Evolutionary conservation across 202 grass and related monocot species (phyloP), one percentile per base, ranked within the genome.

Genomic region (Thinopyrum obtusiflorum): DNA sequence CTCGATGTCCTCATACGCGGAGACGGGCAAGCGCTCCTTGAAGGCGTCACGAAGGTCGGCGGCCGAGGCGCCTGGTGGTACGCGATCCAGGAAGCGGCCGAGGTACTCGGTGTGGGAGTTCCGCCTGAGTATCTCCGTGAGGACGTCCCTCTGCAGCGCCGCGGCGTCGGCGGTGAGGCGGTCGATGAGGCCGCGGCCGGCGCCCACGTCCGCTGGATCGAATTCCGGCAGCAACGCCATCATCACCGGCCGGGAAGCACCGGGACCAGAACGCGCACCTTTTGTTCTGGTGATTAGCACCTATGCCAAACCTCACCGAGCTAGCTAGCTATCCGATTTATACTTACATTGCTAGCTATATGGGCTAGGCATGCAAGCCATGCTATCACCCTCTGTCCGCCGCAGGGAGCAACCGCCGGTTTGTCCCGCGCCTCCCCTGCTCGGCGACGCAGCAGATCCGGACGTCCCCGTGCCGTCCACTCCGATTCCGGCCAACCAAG

Each of bases 61-160:
- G 36, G 3, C 49, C 18, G 73, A 77, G 28, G 49, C 36, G n/a
- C 0, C 61, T 5, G 68, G 28, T 15, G 31, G 4, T 26, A 21
- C 18, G 26, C 42, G 68, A 3, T 14, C 14, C 13, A 90, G 61
- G 76, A 84, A 84, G n/a, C 76, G 66, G 27, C 72, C 28, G 26
- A 87, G 80, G 76, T 90, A 90, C 66, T 84, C 89, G 2, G 89
- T 90, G 65, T 24, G 57, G 11, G 60, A 27, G 63, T 84, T 90
- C 51, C 66, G 25, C 10, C 68, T 7, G 46, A 87, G 32, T 61
- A 87, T 90, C 76, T 87, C 81, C 9, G 35, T 2, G 11, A 87
- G 85, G 21, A 90, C 21, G 17, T 62, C 27, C 67, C 36, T 68
- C 65, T 84, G 89, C 68, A 90, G 4, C 15, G n/a, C 57, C 33